These are phyloP conservation scores for Debaryomyces psychrophilus DNA, from an alignment of 1,139 yeast species.

Conservation along the genomic window DNA sequence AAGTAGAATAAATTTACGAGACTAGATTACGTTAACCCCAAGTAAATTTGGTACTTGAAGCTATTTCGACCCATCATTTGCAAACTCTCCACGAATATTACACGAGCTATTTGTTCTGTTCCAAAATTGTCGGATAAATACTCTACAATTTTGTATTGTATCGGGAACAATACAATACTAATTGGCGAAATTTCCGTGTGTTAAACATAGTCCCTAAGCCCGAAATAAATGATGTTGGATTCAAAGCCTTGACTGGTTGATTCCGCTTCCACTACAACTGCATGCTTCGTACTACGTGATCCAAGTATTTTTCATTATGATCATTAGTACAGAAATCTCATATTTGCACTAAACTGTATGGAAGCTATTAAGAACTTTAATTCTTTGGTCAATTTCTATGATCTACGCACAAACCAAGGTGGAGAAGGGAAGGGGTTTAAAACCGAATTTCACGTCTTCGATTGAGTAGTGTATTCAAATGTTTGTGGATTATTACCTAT, in stretches of 20 bases:
- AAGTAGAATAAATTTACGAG: no score
- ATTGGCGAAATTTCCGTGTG: background rate
- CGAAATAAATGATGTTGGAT: background rate
- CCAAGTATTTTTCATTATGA: no score
- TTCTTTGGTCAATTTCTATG: background rate
- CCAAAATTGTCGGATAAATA: background rate
- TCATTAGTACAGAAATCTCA: no score
- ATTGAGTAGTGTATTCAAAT: background rate
- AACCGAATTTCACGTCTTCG: background rate
- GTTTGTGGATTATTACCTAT: background rate
- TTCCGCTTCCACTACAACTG: no score
- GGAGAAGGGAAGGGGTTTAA: background rate
- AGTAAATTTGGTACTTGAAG: no score
- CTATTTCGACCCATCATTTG: no score
- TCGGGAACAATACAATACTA: background rate
- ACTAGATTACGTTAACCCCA: no score
- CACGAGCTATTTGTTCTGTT: no score
- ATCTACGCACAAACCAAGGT: background rate
- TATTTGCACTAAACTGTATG: background rate
- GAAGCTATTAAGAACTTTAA: background rate
- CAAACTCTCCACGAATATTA: no score
- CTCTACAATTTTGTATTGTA: background rate
- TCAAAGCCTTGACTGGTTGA: background rate
- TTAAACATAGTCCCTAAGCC: background rate
- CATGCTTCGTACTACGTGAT: no score